phyloP scores from a whole-genome alignment of 176 grass and related monocot species.

The Rhipidocladum racemiflorum region DNA sequence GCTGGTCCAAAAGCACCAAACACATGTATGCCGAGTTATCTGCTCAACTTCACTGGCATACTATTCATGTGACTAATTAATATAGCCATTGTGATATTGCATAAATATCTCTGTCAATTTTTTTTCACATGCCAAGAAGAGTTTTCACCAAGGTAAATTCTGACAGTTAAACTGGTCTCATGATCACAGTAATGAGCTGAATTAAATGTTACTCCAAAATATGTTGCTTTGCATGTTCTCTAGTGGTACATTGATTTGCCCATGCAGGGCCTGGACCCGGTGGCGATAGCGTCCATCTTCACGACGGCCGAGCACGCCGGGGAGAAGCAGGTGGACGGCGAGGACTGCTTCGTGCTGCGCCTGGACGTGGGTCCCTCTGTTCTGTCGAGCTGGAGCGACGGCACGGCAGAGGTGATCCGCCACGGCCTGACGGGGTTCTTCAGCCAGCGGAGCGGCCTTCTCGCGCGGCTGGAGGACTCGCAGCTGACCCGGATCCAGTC shows the following conservation, averaged over 20 bases:
- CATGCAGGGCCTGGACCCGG: slow-evolving; percentile 74
- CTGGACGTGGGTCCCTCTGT: slow-evolving; percentile 61
- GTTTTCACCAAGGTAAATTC: not conserved
- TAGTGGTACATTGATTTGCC: not conserved
- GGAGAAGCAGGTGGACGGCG: slow-evolving; percentile 85
- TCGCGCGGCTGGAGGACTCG: slow-evolving; percentile 73
- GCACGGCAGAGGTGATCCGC: slow-evolving; percentile 90
- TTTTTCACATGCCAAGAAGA: not conserved
- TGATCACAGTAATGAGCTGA: not conserved
- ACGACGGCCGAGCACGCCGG: slow-evolving; percentile 76
- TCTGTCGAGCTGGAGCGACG: slow-evolving; percentile 85
- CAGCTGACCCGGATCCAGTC: slow-evolving; percentile 93
- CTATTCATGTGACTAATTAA: not conserved
- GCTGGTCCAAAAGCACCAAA: slow-evolving; percentile 30
- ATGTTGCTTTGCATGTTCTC: not conserved
- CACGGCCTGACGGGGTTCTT: slow-evolving; percentile 87
- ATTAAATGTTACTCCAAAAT: not conserved
- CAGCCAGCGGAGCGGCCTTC: slow-evolving; percentile 91
- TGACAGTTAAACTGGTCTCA: not conserved
- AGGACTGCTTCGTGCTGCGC: slow-evolving; percentile 89
- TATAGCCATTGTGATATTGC: not conserved
- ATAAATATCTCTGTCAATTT: not conserved
- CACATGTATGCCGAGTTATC: slow-evolving; percentile 33
- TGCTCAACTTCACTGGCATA: not conserved
- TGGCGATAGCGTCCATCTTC: slow-evolving; percentile 82